Base-by-base conservation (phyloP, 257 asterid species). In the Solanum lycopersicoides region DNA sequence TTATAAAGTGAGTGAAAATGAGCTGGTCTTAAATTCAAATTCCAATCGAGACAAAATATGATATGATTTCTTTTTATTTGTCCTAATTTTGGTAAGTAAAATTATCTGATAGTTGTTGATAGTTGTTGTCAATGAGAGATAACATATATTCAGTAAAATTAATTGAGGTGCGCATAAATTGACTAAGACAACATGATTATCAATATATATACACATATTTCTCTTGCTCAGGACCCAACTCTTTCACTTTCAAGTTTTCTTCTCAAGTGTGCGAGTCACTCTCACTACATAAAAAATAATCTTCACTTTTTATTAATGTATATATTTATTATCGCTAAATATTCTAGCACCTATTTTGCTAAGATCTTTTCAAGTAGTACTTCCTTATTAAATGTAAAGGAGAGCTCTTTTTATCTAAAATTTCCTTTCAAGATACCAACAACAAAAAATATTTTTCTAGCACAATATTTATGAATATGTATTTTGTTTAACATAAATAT, bases 51-150 rank as follows among this genome's bases (percentile, higher is more conserved):
- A 53, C 10, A 16, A 53, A 50, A 53, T 9, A 53, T 4, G 6
- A 16, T 23, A 53, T 53, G 23, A 53, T 53, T 15, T 50, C 60
- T 50, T 50, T 50, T 0, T 21, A 50, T 0, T 0, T 15, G 8
- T 50, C 21, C 1, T 53, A 53, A 0, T 53, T 16, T 53, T 16
- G 63, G 3, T 53, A 0, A 16, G 23, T 53, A 53, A 23, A 53
- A 1, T 53, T 16, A 16, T 2, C 9, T 53, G 23, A 2, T 53
- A 53, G 4, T 1, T 53, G 10, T 53, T 53, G 9, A 0, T 53
- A n/a, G n/a, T n/a, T n/a, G n/a, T n/a, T n/a, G n/a, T n/a, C n/a
- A 23, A 16, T 53, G 4, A 6, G 4, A 16, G 3, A 4, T 16
- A 16, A 16, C 23, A 53, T 0, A 16, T 53, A 53, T 53, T 53